phyloP scores from a whole-genome alignment of 441 rosid genomes.

The Pelargonium citronellum region DNA sequence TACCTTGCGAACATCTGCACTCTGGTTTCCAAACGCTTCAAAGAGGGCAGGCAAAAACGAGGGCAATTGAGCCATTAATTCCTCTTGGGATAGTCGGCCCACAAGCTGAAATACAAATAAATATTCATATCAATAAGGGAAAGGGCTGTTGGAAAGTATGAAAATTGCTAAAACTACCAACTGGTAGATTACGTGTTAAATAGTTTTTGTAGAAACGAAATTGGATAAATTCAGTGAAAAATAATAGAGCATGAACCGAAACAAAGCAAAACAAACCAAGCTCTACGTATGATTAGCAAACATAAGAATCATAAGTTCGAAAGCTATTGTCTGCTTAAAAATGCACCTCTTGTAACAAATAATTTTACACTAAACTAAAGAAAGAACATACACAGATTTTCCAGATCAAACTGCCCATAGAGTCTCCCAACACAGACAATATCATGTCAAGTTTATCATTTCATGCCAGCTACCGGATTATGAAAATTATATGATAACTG shows the following conservation, averaged over 20 bases:
- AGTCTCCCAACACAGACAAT: neutral
- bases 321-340: neutral
- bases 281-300: neutral
- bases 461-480: neutral
- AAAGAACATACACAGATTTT: neutral
- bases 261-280: neutral
- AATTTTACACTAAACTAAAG: neutral
- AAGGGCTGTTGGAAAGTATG: neutral
- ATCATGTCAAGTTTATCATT: neutral
- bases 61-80: constrained; percentile 68
- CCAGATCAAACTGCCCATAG: neutral
- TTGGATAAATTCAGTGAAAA: neutral
- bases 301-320: neutral
- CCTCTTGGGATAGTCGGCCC: constrained; percentile 84
- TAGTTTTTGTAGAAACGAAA: neutral
- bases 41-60: constrained; percentile 88
- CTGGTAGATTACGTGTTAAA: neutral
- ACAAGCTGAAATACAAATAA: constrained; percentile 51
- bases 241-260: neutral
- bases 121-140: neutral
- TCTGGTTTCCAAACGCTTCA: constrained; percentile 94
- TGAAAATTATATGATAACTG: neutral
- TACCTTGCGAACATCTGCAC: constrained; percentile 99
- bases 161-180: neutral
- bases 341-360: neutral